Evolutionary conservation across 495 filamentous ascomycete genomes (phyloP).

Genomic region (Penicillium pulvis): DNA sequence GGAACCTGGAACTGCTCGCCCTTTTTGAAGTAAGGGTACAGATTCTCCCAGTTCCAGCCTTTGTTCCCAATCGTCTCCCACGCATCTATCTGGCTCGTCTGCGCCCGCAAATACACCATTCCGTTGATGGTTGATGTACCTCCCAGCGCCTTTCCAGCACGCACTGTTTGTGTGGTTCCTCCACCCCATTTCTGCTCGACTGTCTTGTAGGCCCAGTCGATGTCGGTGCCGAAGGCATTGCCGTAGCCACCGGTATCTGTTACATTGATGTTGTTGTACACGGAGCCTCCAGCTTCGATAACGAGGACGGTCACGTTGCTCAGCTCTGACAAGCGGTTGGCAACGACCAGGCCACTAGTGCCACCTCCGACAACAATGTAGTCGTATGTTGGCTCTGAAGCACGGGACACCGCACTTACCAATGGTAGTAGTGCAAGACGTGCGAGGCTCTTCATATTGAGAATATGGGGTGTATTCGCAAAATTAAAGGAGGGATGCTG

Average conservation of each 20-base stretch:
- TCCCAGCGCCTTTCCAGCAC: constrained; percentile 53
- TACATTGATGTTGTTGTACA: constrained; percentile 51
- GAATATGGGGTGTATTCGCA: neutral
- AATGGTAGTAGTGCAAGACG: constrained; percentile 20
- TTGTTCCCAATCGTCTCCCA: constrained; percentile 33
- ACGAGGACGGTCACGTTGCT: constrained; percentile 48
- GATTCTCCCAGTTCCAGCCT: constrained; percentile 37
- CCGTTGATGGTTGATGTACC: constrained; percentile 58
- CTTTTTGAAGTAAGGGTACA: constrained; percentile 34
- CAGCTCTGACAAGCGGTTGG: constrained; percentile 54
- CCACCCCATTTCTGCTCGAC: constrained; percentile 44
- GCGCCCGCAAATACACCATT: constrained; percentile 30
- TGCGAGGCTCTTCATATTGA: constrained; percentile 19
- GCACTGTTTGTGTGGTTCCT: constrained; percentile 34
- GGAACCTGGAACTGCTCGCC: constrained; percentile 25
- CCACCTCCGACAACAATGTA: constrained; percentile 56
- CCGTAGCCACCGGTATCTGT: constrained; percentile 44
- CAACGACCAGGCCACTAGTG: constrained; percentile 55
- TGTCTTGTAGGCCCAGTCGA: constrained; percentile 56
- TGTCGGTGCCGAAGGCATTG: constrained; percentile 43
- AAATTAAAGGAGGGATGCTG: neutral
- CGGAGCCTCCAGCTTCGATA: constrained; percentile 57
- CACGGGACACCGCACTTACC: constrained; percentile 15
- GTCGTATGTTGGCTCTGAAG: constrained; percentile 30
- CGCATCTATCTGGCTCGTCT: constrained; percentile 27